These are phyloP conservation scores for Teratosphaeria epicoccoides DNA, from an alignment of 2,329 filamentous ascomycete genomes.

Conservation along the genomic window DNA sequence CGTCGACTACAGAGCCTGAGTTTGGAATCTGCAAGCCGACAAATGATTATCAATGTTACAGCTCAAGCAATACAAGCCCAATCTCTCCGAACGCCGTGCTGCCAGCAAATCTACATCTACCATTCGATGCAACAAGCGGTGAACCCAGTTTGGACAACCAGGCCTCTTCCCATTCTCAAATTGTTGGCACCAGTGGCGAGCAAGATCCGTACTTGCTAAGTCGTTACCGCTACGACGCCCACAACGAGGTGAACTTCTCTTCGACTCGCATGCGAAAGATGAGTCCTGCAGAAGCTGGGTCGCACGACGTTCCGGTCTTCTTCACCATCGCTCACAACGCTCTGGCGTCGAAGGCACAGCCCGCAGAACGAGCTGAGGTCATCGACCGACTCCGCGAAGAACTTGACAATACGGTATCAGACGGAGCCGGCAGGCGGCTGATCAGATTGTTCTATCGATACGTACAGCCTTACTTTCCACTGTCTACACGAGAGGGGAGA, in stretches of 20 bases:
- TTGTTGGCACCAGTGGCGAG: slow-evolving; percentile 26
- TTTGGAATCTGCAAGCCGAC: slow-evolving; percentile 5
- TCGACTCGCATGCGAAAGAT: slow-evolving; percentile 24
- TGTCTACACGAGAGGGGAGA: slow-evolving; percentile 29
- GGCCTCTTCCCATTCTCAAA: slow-evolving; percentile 22
- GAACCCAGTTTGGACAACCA: slow-evolving; percentile 25
- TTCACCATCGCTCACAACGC: slow-evolving; percentile 28
- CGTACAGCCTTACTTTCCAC: slow-evolving; percentile 36
- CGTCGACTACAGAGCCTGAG: slow-evolving; percentile 9
- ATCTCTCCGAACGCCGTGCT: slow-evolving; percentile 10
- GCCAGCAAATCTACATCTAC: slow-evolving; percentile 15
- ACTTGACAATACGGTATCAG: slow-evolving; percentile 22
- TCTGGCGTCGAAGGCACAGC: slow-evolving; percentile 26
- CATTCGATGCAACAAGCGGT: slow-evolving; percentile 18
- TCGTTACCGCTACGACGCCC: slow-evolving; percentile 24
- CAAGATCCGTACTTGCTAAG: slow-evolving; percentile 24
- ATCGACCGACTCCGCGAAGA: slow-evolving; percentile 21
- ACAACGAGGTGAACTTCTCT: slow-evolving; percentile 25
- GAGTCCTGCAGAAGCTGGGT: slow-evolving; percentile 14
- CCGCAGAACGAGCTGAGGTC: slow-evolving; percentile 16
- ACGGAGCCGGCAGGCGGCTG: slow-evolving; percentile 27
- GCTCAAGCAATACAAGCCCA: slow-evolving; percentile 19
- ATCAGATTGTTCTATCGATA: slow-evolving; percentile 33
- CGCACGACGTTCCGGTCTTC: slow-evolving; percentile 20
- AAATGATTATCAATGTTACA: slow-evolving; percentile 5